Conservation (phyloP, 164 flowering plant genomes). For the Euptelea pleiosperma region DNA sequence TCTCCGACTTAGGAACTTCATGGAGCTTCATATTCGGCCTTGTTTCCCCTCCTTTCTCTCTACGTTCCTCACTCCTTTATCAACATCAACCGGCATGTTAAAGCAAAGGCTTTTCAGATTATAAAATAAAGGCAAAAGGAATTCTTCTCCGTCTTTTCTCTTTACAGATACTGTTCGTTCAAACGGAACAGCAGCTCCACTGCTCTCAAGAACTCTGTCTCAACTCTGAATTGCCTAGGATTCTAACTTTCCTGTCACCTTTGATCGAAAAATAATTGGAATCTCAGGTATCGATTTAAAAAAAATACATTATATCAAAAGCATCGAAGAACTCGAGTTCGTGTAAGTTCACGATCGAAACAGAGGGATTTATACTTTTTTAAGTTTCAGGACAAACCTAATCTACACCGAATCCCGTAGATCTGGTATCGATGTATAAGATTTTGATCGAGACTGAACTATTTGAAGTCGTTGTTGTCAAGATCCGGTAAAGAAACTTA, state of each 20-base stretch:
- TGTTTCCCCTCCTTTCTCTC: conserved; percentile 12
- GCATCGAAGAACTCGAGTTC: no score
- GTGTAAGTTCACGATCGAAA: neutral
- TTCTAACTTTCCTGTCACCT: conserved; percentile 19
- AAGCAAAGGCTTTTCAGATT: conserved; percentile 23
- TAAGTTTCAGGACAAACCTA: neutral
- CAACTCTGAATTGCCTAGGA: conserved; percentile 16
- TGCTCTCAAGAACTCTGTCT: conserved; percentile 11
- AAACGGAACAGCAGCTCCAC: conserved; percentile 24
- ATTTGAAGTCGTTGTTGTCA: neutral
- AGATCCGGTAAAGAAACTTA: no score
- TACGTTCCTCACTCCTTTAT: conserved; percentile 31
- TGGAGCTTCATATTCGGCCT: conserved; percentile 32
- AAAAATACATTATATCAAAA: neutral
- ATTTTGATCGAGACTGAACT: conserved; percentile 5
- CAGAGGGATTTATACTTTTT: neutral
- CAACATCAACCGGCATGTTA: conserved; percentile 46
- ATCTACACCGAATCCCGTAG: conserved; percentile 2
- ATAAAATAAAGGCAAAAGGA: conserved; percentile 16
- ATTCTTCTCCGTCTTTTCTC: conserved; percentile 13
- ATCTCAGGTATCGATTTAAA: conserved; percentile 1
- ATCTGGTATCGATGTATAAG: conserved; percentile 6
- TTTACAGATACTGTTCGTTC: conserved; percentile 33
- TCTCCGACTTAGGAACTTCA: conserved; percentile 22
- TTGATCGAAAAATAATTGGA: conserved; percentile 3